Conservation (phyloP, 2,329 filamentous ascomycete species). For the Nigrospora oryzae region DNA sequence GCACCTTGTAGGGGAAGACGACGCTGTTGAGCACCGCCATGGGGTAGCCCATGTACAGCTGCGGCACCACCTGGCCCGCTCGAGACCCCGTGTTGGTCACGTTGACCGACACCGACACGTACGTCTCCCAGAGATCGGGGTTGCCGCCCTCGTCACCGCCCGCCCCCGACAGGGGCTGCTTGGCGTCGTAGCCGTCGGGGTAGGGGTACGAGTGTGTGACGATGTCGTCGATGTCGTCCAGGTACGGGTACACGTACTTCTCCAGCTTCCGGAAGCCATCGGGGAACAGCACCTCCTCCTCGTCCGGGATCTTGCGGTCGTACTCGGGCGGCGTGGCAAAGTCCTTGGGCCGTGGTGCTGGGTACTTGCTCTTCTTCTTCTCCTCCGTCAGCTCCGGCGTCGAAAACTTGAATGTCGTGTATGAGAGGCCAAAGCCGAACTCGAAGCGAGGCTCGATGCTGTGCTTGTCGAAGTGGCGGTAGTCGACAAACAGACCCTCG, state of each 20-base stretch:
- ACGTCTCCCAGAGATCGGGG: slow-evolving; percentile 52
- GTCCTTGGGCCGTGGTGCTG: slow-evolving; percentile 28
- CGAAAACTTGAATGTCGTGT: slow-evolving; percentile 62
- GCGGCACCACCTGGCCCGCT: slow-evolving; percentile 33
- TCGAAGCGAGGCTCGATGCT: slow-evolving; percentile 69
- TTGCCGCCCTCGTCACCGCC: slow-evolving; percentile 64
- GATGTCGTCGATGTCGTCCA: slow-evolving; percentile 39
- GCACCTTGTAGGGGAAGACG: slow-evolving; percentile 60
- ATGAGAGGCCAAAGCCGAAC: slow-evolving; percentile 81
- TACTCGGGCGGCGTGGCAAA: slow-evolving; percentile 44
- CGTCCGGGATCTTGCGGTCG: slow-evolving; percentile 42
- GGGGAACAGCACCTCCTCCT: slow-evolving; percentile 53
- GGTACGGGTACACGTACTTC: slow-evolving; percentile 69
- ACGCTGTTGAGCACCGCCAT: slow-evolving; percentile 14
- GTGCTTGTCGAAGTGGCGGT: slow-evolving; percentile 77
- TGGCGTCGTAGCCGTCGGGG: slow-evolving; percentile 44
- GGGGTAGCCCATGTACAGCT: slow-evolving; percentile 39
- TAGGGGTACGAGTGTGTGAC: slow-evolving; percentile 34
- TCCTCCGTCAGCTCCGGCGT: slow-evolving; percentile 38
- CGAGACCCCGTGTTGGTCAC: slow-evolving; percentile 44
- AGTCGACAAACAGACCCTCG: slow-evolving; percentile 82
- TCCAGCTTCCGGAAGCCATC: slow-evolving; percentile 48
- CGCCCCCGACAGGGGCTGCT: slow-evolving; percentile 47
- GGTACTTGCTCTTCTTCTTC: slow-evolving; percentile 35
- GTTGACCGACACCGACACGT: slow-evolving; percentile 40